Conservation (phyloP, 1,284 basidiomycete species). For the Puccinia polysora region DNA sequence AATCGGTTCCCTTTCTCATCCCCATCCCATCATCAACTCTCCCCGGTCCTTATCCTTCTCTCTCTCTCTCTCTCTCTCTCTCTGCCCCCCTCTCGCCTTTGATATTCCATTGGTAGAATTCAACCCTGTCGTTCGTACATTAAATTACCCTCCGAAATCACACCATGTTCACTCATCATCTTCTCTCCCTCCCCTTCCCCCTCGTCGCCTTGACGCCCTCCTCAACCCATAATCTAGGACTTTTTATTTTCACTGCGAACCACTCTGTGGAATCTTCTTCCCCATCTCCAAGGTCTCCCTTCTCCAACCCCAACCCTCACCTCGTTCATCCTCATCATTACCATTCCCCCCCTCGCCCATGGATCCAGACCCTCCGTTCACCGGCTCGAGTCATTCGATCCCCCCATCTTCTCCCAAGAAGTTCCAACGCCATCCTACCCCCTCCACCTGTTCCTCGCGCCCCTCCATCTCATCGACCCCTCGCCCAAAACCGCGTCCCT, state of each 20-base stretch:
- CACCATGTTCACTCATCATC: no score
- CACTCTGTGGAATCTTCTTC: slow-evolving; percentile 27
- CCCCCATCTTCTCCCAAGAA: neutral
- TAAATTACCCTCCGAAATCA: neutral
- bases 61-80: no score
- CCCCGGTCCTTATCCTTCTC: no score
- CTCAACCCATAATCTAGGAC: neutral
- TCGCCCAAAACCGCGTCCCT: neutral
- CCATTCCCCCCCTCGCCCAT: neutral
- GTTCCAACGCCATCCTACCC: neutral
- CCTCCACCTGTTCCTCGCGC: neutral
- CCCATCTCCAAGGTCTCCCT: slow-evolving; percentile 1
- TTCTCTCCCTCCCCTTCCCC: no score
- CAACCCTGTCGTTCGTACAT: no score
- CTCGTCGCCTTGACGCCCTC: no score
- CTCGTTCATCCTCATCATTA: neutral
- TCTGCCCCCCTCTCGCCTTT: no score
- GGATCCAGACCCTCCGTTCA: neutral
- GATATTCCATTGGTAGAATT: no score
- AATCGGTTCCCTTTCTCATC: no score
- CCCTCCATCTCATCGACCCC: neutral
- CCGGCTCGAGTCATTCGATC: neutral
- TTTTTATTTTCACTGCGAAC: slow-evolving; percentile 7
- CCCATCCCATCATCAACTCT: no score
- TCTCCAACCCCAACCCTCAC: neutral